phyloP scores from a whole-genome alignment of 2,329 filamentous ascomycete genomes.

The Nothophoma quercina region DNA sequence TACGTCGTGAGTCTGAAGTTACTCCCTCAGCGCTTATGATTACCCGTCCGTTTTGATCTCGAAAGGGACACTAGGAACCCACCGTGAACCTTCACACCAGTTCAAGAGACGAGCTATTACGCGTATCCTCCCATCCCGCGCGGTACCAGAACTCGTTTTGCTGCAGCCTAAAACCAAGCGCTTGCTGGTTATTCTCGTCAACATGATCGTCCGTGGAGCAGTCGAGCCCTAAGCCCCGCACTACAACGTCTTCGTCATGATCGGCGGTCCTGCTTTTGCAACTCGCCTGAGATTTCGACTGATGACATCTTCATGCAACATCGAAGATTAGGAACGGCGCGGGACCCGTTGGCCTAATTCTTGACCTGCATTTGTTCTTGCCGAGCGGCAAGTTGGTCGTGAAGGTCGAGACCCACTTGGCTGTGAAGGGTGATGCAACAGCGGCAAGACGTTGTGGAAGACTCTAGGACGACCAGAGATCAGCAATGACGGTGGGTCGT shows the following conservation, averaged over 20 bases:
- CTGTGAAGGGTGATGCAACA: constrained; percentile 11
- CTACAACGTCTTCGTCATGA: constrained; percentile 24
- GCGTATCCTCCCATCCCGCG: background rate
- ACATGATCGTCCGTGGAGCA: constrained; percentile 12
- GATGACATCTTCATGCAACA: constrained; percentile 17
- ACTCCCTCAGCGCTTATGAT: too few species aligned
- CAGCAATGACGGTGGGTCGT: background rate
- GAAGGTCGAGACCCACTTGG: constrained; percentile 9
- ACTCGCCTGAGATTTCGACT: background rate
- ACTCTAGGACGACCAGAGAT: background rate
- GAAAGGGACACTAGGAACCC: background rate
- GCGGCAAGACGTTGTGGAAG: constrained; percentile 2
- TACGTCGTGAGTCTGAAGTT: too few species aligned
- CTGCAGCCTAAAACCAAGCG: background rate
- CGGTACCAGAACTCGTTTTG: background rate
- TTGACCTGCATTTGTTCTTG: constrained; percentile 5
- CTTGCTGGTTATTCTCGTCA: constrained; percentile 6
- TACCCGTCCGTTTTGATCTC: background rate
- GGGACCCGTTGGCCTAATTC: background rate
- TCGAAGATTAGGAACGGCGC: constrained; percentile 2
- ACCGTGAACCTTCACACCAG: too few species aligned
- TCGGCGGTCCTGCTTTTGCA: constrained; percentile 22
- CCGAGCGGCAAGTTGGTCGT: background rate
- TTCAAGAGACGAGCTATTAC: background rate
- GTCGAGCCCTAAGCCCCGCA: constrained; percentile 19